Base-by-base conservation (phyloP, 306 rosid genomes). In the Comarum palustre region DNA sequence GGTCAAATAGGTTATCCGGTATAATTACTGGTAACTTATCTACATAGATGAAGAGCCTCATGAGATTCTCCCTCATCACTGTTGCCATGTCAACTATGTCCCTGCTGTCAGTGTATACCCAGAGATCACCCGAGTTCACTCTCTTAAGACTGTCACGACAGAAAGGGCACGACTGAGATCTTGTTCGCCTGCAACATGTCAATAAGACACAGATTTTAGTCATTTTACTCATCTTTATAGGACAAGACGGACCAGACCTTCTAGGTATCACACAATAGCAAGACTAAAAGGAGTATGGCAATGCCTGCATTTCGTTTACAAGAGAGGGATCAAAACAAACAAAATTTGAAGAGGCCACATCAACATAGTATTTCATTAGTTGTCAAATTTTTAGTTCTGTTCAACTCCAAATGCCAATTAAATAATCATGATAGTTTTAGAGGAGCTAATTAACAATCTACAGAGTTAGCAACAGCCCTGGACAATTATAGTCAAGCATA, bases 141-240 rank as follows among this genome's bases (percentile, higher is more conserved):
- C 98, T 89, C 87, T 82, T 87, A 1, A 93, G 97, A 82, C 88
- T 87, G 83, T 93, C 97, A 0, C 98, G 93, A 59, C 98, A 93
- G 70, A 93, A 93, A 46, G 98, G 98, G 81, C 98, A 93, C 0
- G 97, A 93, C 57, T 87, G 92, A 2, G 98, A 93, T 72, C 97
- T 87, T 77, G 89, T 75, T 72, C 91, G 82, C 98, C 98, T 93
- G 97, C 77, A 80, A 48, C 61, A 24, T 55, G 32, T 20, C 63
- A 72, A 69, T 52, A 39, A 42, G 68, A 69, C 36, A 24, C 61
- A 38, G 17, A 57, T 75, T 52, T 72, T 75, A 61, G 2, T 29
- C 31, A 29, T 29, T 29, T 29, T n/a, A n/a, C 31, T 62, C 52
- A 75, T 4, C 14, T 58, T 39, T 34, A 39, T 16, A 11, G 5